Evolutionary conservation across 306 rosid genomes (phyloP).

Genomic region (Astragalus membranaceus): DNA sequence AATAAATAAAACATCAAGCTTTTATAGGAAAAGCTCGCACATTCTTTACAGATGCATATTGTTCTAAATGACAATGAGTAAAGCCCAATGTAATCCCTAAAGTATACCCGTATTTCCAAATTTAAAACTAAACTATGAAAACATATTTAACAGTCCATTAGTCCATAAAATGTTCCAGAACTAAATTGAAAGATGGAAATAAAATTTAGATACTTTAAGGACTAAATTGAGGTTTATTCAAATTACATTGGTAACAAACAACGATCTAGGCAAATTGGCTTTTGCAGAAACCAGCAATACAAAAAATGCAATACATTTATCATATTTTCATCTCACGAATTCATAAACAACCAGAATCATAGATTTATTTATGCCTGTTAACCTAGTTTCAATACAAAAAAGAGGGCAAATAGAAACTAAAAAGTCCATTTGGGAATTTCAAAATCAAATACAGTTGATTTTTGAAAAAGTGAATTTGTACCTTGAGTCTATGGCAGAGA

Average conservation of each 20-base stretch:
- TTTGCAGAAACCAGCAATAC: not conserved
- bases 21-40: not conserved
- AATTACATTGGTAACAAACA: too few species aligned
- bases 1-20: not conserved
- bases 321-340: not conserved
- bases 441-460: not conserved
- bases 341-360: not conserved
- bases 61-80: not conserved
- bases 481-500: slow-evolving; percentile 79
- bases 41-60: not conserved
- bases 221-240: too few species aligned
- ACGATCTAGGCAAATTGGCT: not conserved
- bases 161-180: too few species aligned
- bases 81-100: too few species aligned
- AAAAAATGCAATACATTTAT: not conserved
- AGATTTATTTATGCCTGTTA: not conserved
- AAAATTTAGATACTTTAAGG: too few species aligned
- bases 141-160: too few species aligned
- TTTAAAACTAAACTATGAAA: too few species aligned
- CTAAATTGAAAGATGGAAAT: too few species aligned
- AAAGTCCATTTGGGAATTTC: not conserved
- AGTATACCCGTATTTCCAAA: too few species aligned
- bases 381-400: not conserved
- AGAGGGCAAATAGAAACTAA: not conserved
- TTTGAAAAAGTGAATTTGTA: not conserved